Evolutionary conservation across 2,329 filamentous ascomycete species (phyloP).

Genomic region (Curvularia hawaiiensis): DNA sequence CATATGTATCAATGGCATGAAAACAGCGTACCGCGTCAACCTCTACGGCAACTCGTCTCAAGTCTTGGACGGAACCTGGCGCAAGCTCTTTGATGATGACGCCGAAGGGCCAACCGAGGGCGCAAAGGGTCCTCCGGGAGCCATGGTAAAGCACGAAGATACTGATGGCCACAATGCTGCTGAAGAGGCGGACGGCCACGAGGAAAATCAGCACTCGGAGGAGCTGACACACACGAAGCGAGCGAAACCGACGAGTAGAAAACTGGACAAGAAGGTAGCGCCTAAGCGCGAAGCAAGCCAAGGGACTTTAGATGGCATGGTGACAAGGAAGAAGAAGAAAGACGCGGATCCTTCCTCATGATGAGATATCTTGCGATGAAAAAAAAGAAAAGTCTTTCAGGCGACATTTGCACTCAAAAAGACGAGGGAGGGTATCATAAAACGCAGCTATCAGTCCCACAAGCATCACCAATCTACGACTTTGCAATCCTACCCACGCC

Average conservation of each 20-base stretch:
- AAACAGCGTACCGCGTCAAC: constrained; percentile 69
- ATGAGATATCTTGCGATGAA: constrained; percentile 17
- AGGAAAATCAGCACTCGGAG: constrained; percentile 14
- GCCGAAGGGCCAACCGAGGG: constrained; percentile 54
- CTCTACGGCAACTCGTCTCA: constrained; percentile 67
- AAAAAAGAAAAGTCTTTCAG: neutral
- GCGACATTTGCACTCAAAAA: neutral
- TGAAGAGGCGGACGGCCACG: constrained; percentile 24
- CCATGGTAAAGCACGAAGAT: constrained; percentile 41
- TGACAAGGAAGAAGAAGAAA: constrained; percentile 41
- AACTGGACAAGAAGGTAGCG: constrained; percentile 66
- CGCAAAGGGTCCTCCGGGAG: constrained; percentile 46
- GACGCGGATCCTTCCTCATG: constrained; percentile 21
- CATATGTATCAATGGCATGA: constrained; percentile 70
- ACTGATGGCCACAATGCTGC: constrained; percentile 8
- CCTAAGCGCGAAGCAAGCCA: constrained; percentile 61
- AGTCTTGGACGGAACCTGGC: constrained; percentile 67
- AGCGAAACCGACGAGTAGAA: constrained; percentile 50
- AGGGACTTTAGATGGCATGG: constrained; percentile 47
- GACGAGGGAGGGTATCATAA: constrained; percentile 10
- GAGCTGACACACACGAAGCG: constrained; percentile 19
- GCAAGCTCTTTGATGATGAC: constrained; percentile 53
- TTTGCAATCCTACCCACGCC: constrained; percentile 78
- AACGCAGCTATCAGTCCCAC: constrained; percentile 33
- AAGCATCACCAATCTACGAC: constrained; percentile 41